Conservation (phyloP, 805 yeast genomes). For the Pichia californica region DNA sequence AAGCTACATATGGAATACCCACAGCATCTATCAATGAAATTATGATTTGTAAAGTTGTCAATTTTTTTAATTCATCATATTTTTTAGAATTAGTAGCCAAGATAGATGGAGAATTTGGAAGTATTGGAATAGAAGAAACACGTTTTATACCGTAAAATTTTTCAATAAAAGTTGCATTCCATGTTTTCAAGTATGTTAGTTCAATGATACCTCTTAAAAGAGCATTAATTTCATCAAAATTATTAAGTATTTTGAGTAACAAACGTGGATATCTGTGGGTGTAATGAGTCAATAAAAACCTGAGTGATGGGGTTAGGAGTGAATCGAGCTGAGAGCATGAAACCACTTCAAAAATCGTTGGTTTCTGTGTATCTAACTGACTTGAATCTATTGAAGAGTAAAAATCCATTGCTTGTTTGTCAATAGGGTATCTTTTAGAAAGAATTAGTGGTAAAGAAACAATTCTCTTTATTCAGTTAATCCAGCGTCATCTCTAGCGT, state of each 20-base stretch:
- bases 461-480: no score
- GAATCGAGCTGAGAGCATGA: constrained; percentile 75
- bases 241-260: constrained; percentile 52
- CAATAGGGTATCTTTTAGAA: no score
- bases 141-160: constrained; percentile 87
- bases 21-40: constrained; percentile 55
- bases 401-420: constrained; percentile 60
- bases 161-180: constrained; percentile 88
- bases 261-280: constrained; percentile 72
- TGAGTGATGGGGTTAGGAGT: constrained; percentile 72
- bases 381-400: constrained; percentile 75
- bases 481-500: no score
- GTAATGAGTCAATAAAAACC: constrained; percentile 75
- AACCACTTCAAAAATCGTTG: constrained; percentile 83
- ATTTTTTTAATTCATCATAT: constrained; percentile 45
- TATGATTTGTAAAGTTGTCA: constrained; percentile 46
- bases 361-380: constrained; percentile 64
- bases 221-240: constrained; percentile 72
- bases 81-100: constrained; percentile 1
- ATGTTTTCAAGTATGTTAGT: constrained; percentile 56
- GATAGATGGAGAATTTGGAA: neutral
- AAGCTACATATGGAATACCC: constrained; percentile 60
- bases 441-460: no score
- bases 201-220: constrained; percentile 60
- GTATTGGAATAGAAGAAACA: constrained; percentile 20